Conservation (phyloP, 805 yeast species). For the Candida adriatica region DNA sequence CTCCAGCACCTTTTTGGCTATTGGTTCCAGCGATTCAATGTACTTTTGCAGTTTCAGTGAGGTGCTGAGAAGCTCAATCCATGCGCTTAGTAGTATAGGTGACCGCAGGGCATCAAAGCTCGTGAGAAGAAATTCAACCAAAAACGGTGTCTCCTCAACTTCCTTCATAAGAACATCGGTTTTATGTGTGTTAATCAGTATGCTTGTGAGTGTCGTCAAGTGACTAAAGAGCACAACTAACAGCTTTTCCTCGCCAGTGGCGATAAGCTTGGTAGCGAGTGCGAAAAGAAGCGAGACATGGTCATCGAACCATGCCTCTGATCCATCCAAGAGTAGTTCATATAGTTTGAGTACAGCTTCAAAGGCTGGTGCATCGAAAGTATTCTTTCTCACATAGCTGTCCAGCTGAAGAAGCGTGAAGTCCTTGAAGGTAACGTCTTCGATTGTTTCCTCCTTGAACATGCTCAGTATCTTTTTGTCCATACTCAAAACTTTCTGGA, state of each 20-base stretch:
- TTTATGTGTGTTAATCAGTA: constrained; percentile 13
- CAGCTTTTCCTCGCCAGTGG: constrained; percentile 12
- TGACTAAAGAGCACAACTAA: constrained; percentile 21
- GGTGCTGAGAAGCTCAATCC: constrained; percentile 16
- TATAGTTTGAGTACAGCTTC: constrained; percentile 38
- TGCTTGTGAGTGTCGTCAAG: constrained; percentile 17
- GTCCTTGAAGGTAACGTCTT: constrained; percentile 51
- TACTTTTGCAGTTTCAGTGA: constrained; percentile 20
- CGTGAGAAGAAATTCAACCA: constrained; percentile 19
- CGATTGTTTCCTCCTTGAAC: constrained; percentile 45
- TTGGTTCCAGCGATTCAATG: constrained; percentile 19
- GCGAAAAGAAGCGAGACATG: constrained; percentile 37
- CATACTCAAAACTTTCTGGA: constrained; percentile 45
- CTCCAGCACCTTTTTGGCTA: constrained; percentile 16
- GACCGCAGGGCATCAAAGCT: constrained; percentile 18
- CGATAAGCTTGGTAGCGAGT: constrained; percentile 23
- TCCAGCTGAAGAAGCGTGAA: constrained; percentile 40
- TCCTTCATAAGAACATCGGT: constrained; percentile 13
- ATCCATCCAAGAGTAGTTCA: constrained; percentile 45
- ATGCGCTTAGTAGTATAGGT: constrained; percentile 16
- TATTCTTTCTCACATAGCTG: constrained; percentile 35
- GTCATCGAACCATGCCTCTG: constrained; percentile 44
- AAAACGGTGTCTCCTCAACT: constrained; percentile 11
- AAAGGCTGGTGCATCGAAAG: constrained; percentile 32
- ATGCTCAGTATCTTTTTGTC: constrained; percentile 39